Percentiles rank a stretch among this genome's conserved stretches.
Evolutionary conservation across 345 rosid genomes (phyloP).

Genomic region (Salix arbutifolia): DNA sequence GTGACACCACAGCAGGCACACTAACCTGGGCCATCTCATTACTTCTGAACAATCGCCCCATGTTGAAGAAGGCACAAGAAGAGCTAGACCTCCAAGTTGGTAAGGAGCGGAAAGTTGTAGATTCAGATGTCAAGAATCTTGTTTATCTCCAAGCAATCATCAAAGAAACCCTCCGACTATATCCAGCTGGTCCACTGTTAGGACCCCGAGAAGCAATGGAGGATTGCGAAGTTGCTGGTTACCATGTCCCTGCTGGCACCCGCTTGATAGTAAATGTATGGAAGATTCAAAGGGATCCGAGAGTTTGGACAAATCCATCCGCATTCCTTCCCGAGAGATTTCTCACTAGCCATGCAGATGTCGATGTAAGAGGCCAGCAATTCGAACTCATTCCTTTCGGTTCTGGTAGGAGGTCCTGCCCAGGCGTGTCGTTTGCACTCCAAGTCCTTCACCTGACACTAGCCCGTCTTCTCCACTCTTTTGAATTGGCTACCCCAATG

Average conservation of each 20-base stretch:
- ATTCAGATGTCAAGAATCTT: constrained; percentile 44
- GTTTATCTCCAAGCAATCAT: constrained; percentile 52
- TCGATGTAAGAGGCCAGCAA: constrained; percentile 8
- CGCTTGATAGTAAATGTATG: constrained; percentile 46
- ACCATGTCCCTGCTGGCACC: constrained; percentile 42
- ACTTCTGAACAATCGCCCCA: constrained; percentile 44
- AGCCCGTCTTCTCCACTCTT: constrained; percentile 8
- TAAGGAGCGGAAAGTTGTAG: constrained; percentile 39
- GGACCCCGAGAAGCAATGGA: constrained; percentile 40
- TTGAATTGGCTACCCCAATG: background rate
- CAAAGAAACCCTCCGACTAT: constrained; percentile 56
- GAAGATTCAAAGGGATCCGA: constrained; percentile 45
- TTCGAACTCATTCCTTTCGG: constrained; percentile 12
- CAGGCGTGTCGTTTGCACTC: constrained; percentile 6
- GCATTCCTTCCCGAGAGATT: constrained; percentile 8
- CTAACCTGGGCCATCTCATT: constrained; percentile 61
- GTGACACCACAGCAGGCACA: constrained; percentile 40
- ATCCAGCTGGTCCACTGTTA: constrained; percentile 55
- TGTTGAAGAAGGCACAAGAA: constrained; percentile 41
- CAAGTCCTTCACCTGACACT: constrained; percentile 5
- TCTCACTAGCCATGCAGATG: background rate
- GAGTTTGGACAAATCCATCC: background rate
- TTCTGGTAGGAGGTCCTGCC: constrained; percentile 9
- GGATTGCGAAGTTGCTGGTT: constrained; percentile 46
- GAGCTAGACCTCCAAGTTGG: constrained; percentile 53